Percentiles rank a stretch among this genome's conserved stretches.
Conservation (phyloP, 148 eudicot genomes). For the Selenicereus undatus region DNA sequence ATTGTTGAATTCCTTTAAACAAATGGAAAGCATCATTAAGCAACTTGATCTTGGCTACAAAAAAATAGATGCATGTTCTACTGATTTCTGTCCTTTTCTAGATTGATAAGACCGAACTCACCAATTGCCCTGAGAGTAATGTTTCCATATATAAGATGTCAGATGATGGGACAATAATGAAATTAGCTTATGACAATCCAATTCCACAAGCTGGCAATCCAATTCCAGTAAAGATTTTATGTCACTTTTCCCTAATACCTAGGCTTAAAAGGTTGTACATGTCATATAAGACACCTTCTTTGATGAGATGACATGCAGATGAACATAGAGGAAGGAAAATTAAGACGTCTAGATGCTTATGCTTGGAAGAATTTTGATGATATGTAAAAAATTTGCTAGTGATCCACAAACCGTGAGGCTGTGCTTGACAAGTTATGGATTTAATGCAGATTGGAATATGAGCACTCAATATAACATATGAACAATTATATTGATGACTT, state of each 20-base stretch:
- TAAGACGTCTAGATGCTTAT: constrained; percentile 21
- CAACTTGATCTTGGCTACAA: too few species aligned
- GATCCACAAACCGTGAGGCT: too few species aligned
- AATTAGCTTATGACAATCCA: not conserved
- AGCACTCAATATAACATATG: not conserved
- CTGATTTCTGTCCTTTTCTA: too few species aligned
- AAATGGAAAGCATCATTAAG: too few species aligned
- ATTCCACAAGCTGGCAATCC: not conserved
- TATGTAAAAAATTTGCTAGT: not conserved
- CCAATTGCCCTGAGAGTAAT: not conserved
- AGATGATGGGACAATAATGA: not conserved
- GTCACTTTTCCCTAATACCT: constrained; percentile 7
- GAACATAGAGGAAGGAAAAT: not conserved
- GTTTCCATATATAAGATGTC: not conserved
- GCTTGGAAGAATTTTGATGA: not conserved
- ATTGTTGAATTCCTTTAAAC: too few species aligned
- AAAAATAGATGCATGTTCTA: too few species aligned
- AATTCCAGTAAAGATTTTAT: constrained; percentile 4
- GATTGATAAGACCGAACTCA: too few species aligned
- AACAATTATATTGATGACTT: too few species aligned
- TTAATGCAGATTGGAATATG: too few species aligned
- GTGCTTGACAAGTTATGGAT: too few species aligned
- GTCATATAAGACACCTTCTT: too few species aligned
- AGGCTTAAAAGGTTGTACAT: too few species aligned
- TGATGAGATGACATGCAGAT: constrained; percentile 10